Evolutionary conservation across 495 filamentous ascomycete genomes (phyloP).

Genomic region (Podospora pseudoanserina): DNA sequence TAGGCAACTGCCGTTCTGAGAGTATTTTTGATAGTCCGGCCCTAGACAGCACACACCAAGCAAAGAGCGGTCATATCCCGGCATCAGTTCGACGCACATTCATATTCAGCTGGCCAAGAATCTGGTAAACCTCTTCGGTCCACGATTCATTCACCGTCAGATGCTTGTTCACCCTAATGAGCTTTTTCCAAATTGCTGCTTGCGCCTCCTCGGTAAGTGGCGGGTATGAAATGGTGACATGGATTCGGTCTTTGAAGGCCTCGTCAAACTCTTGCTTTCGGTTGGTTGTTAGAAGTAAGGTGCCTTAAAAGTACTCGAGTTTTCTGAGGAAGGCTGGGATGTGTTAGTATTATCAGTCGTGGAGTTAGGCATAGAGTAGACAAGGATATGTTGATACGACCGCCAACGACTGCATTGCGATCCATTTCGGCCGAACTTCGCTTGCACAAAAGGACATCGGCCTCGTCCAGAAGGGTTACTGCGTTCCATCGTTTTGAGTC

Average conservation of each 20-base stretch:
- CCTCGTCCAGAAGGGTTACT: no score
- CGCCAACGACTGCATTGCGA: no score
- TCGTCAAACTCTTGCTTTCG: background rate
- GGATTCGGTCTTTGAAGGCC: background rate
- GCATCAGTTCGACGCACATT: background rate
- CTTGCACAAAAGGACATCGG: no score
- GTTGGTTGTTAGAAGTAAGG: background rate
- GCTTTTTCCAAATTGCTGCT: background rate
- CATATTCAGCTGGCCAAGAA: background rate
- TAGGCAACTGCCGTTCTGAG: background rate
- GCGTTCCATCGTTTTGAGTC: no score
- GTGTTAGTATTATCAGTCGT: no score
- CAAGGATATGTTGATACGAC: no score
- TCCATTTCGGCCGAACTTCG: no score
- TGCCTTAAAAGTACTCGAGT: no score
- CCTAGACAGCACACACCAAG: background rate
- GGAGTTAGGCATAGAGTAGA: no score
- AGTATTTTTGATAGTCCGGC: background rate
- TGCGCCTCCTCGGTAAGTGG: background rate
- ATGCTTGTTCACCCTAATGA: background rate
- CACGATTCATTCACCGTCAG: background rate
- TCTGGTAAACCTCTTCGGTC: background rate
- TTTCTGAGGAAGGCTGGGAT: no score
- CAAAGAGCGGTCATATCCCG: background rate
- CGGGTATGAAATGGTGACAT: background rate